Conservation (phyloP, 2,329 filamentous ascomycete genomes). For the Alternaria burnsii region DNA sequence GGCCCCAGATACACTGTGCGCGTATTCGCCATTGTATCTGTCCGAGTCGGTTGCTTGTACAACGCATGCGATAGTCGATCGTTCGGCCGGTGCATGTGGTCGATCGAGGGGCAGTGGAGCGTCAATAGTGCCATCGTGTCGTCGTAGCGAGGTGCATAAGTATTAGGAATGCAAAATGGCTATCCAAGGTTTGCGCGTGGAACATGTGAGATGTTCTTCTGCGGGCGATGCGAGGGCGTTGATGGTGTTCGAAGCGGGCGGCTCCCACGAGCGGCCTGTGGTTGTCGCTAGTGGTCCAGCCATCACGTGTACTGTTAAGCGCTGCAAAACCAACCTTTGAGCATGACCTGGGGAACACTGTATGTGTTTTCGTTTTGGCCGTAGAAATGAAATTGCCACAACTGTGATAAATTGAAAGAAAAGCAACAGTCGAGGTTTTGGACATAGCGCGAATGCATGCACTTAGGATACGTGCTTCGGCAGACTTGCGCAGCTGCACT, state of each 20-base stretch:
- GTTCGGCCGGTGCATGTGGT: slow-evolving; percentile 16
- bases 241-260: slow-evolving; percentile 21
- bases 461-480: slow-evolving; percentile 3
- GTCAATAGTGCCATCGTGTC: slow-evolving; percentile 13
- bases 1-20: neutral
- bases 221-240: slow-evolving; percentile 10
- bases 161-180: neutral
- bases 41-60: neutral
- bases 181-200: neutral
- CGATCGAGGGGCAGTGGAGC: slow-evolving; percentile 33
- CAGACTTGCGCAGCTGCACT: slow-evolving; percentile 9
- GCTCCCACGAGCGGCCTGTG: slow-evolving; percentile 19
- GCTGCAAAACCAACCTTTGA: slow-evolving; percentile 8
- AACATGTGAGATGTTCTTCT: neutral
- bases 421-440: neutral
- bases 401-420: neutral
- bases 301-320: slow-evolving; percentile 25
- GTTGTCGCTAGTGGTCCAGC: slow-evolving; percentile 25
- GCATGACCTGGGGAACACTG: neutral
- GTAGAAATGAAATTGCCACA: neutral
- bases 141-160: neutral
- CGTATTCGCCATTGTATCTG: neutral
- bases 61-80: slow-evolving; percentile 6
- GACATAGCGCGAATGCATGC: neutral
- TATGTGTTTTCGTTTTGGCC: neutral